These are phyloP conservation scores for Knoxia roxburghii DNA, from an alignment of 257 asterid genomes.

Conservation along the genomic window DNA sequence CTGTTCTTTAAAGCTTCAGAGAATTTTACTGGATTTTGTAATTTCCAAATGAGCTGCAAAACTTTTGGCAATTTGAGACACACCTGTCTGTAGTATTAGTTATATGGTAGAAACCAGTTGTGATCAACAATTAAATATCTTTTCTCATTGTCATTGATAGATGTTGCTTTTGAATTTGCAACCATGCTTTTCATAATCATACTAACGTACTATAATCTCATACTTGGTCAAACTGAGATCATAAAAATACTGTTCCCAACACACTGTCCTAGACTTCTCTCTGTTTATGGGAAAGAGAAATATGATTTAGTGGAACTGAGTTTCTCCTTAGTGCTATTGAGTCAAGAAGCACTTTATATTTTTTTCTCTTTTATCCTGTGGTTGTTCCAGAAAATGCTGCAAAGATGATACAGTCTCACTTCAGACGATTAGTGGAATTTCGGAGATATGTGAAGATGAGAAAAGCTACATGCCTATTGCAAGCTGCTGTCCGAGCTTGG, in stretches of 20 bases:
- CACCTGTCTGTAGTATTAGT: neutral
- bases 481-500: constrained; percentile 59
- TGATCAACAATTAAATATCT: neutral
- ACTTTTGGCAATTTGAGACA: neutral
- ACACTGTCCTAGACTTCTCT: neutral
- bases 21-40: neutral
- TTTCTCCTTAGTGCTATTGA: neutral
- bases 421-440: constrained; percentile 42
- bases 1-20: neutral
- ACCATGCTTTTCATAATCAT: neutral
- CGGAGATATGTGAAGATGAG: constrained; percentile 43
- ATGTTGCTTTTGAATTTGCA: neutral
- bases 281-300: neutral
- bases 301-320: neutral
- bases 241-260: too few relatives aligned
- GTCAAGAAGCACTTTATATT: too few relatives aligned
- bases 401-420: constrained; percentile 68
- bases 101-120: neutral
- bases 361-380: constrained; percentile 12
- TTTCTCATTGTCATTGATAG: neutral
- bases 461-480: constrained; percentile 54
- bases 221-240: neutral
- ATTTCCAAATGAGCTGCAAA: neutral
- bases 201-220: neutral
- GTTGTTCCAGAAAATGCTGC: constrained; percentile 80